Evolutionary conservation across 2,329 filamentous ascomycete species (phyloP).

Genomic region (Trichophyton schoenleinii): DNA sequence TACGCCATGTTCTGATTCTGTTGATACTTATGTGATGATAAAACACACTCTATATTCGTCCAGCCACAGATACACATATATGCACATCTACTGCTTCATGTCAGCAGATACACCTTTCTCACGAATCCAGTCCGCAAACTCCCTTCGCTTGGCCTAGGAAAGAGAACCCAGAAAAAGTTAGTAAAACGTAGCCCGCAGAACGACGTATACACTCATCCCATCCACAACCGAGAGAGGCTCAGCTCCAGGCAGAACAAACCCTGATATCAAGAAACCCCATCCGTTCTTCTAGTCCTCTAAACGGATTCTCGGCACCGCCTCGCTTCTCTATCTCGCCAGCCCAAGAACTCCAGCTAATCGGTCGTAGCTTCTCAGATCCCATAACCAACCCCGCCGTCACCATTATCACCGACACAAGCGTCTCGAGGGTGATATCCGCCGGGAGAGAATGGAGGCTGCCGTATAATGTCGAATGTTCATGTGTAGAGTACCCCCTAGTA

Average conservation of each 20-base stretch:
- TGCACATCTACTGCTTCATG: neutral
- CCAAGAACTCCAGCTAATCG: constrained; percentile 76
- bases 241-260: constrained; percentile 34
- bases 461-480: constrained; percentile 73
- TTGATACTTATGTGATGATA: neutral
- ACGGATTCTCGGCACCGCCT: constrained; percentile 62
- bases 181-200: neutral
- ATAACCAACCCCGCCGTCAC: constrained; percentile 74
- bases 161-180: neutral
- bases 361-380: constrained; percentile 63
- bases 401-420: constrained; percentile 64
- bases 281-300: constrained; percentile 62
- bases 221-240: too few relatives aligned
- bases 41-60: neutral
- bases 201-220: too few relatives aligned
- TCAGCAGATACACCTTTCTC: constrained; percentile 21
- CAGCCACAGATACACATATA: neutral
- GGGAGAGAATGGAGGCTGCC: constrained; percentile 53
- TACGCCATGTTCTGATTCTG: neutral
- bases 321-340: constrained; percentile 58
- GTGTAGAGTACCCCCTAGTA: constrained; percentile 81
- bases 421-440: constrained; percentile 77
- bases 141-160: constrained; percentile 48
- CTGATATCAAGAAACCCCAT: constrained; percentile 81
- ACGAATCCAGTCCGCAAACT: constrained; percentile 64